These are phyloP conservation scores for Vickermania ingenoplastis DNA, from an alignment of 208 protist genomes.

Conservation along the genomic window DNA sequence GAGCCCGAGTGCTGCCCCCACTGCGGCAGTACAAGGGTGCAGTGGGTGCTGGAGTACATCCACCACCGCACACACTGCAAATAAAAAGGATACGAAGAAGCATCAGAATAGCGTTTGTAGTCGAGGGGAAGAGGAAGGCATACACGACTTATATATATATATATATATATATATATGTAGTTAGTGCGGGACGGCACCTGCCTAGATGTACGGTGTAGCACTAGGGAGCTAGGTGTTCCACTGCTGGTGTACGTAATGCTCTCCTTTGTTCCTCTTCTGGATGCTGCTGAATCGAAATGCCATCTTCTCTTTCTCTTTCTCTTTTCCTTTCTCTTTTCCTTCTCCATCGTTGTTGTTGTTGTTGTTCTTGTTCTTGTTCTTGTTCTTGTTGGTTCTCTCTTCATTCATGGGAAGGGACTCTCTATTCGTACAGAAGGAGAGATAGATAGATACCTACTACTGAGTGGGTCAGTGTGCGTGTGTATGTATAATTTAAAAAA, in stretches of 20 bases:
- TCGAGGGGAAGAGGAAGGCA: background rate
- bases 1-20: slow-evolving; percentile 43
- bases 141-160: slow-evolving; percentile 3
- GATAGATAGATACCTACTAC: background rate
- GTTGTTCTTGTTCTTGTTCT: too few species aligned
- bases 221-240: too few species aligned
- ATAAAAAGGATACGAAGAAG: background rate
- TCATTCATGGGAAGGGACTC: slow-evolving; percentile 5
- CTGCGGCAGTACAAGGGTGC: slow-evolving; percentile 51
- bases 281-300: too few species aligned
- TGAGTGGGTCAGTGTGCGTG: background rate
- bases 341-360: too few species aligned
- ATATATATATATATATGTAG: slow-evolving; percentile 6
- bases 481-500: background rate
- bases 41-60: slow-evolving; percentile 83
- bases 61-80: slow-evolving; percentile 54
- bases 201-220: background rate
- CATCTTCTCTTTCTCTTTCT: too few species aligned
- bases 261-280: too few species aligned
- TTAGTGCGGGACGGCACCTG: background rate
- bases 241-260: too few species aligned
- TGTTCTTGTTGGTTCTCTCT: slow-evolving; percentile 7
- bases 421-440: background rate
- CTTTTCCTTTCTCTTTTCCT: too few species aligned
- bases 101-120: too few species aligned